Conservation (phyloP, 2,329 filamentous ascomycete species). For the Exophiala spinifera region DNA sequence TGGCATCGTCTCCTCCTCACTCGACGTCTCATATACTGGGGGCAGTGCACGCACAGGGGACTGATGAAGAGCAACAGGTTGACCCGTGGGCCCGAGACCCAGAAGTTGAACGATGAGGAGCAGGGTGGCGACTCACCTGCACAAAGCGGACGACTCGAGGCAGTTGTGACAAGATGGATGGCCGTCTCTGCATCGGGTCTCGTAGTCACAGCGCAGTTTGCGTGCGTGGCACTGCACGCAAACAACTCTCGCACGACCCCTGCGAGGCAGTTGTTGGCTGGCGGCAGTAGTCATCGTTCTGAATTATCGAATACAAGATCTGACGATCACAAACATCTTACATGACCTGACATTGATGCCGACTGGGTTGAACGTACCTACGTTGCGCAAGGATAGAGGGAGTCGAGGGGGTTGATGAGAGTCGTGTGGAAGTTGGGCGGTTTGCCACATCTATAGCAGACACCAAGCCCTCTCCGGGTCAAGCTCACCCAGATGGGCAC, state of each 20-base stretch:
- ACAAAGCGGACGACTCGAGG: not conserved
- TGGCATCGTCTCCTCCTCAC: not conserved
- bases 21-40: too few species aligned
- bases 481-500: too few species aligned
- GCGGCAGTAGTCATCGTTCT: not conserved
- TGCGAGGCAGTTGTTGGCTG: not conserved
- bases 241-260: constrained; percentile 5
- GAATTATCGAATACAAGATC: not conserved
- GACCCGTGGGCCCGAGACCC: not conserved
- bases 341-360: not conserved
- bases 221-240: constrained; percentile 9
- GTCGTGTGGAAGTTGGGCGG: not conserved
- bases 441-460: too few species aligned
- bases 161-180: not conserved
- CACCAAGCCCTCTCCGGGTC: too few species aligned
- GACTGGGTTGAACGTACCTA: not conserved
- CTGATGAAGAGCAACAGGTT: too few species aligned
- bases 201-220: constrained; percentile 7
- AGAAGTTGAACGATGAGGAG: not conserved
- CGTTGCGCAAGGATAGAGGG: not conserved
- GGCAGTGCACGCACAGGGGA: too few species aligned
- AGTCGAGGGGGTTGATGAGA: not conserved
- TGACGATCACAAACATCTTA: not conserved
- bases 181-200: constrained; percentile 1
- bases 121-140: not conserved